Base-by-base conservation (phyloP, 495 filamentous ascomycete species). In the Xanthoparmelia taractica region DNA sequence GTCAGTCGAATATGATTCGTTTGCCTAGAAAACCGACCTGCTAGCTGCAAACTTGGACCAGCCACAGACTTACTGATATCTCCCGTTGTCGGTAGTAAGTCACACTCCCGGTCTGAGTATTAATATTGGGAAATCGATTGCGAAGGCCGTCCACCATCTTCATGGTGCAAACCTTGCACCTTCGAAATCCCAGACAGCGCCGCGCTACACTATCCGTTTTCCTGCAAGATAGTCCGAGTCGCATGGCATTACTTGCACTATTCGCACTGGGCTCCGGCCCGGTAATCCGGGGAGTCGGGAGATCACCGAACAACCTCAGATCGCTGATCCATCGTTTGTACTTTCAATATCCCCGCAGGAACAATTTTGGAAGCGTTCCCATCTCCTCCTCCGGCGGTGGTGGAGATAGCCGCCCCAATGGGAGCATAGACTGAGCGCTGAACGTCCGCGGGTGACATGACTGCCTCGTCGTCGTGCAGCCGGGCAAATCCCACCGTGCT, bases 301-400 rank as follows among this genome's bases (percentile, higher is more conserved):
- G 8, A 48, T 48, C 23, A 48, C 23, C 20, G 5, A 48, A 48
- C 11, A 27, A 48, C 15, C 33, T 59, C 58, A 45, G 34, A 40
- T 43, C 38, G 33, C 58, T 59, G 58, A 43, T 59, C 34, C 36
- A 59, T 59, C 20, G 27, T 45, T 33, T 37, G 36, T 43, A 45
- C 58, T 43, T 59, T 59, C 34, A 59, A 10, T n/a, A 59, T 59
- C 37, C 27, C 58, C 8, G 34, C 11, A 0, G 34, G 34, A 20
- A 31, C 34, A 43, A 59, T 12, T 33, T 20, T 31, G 7, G 27
- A 20, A 40, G 58, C 57, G 23, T 4, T 11, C 29, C 17, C 48
- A 7, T n/a, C 56, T 10, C 58, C 38, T 12, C 23, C 43, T 10
- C 36, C 40, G 27, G 58, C 58, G 6, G 27, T 43, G 20, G 58